phyloP scores from a whole-genome alignment of 2,329 filamentous ascomycete species.

The Gyromitra esculenta region DNA sequence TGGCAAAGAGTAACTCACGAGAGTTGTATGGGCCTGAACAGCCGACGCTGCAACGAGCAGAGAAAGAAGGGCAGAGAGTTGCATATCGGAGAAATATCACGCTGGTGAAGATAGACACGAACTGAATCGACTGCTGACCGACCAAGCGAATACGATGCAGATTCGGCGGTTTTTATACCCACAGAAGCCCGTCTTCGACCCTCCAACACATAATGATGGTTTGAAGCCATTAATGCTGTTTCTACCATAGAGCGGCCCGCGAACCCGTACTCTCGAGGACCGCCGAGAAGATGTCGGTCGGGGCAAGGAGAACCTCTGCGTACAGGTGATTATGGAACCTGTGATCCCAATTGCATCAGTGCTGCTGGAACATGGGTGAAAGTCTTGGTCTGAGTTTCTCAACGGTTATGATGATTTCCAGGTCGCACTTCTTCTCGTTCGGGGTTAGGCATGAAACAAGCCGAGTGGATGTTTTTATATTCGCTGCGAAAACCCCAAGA shows the following conservation, averaged over 20 bases:
- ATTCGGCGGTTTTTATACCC: conserved; percentile 12
- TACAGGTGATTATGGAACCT: conserved; percentile 4
- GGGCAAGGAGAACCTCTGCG: conserved; percentile 1
- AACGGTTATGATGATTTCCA: background rate
- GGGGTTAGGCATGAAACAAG: background rate
- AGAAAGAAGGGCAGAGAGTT: conserved; percentile 40
- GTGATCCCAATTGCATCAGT: conserved; percentile 9
- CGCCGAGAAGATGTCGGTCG: background rate
- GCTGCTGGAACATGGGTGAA: background rate
- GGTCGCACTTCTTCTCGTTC: background rate
- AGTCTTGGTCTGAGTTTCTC: conserved; percentile 3
- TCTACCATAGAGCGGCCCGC: conserved; percentile 25
- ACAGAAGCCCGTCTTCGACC: background rate
- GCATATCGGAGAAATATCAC: conserved; percentile 16
- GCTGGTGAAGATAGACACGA: background rate
- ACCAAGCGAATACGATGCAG: background rate
- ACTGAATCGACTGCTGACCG: conserved; percentile 9
- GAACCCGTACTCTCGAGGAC: conserved; percentile 12
- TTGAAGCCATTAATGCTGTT: background rate
- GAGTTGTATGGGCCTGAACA: conserved; percentile 43
- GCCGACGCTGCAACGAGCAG: conserved; percentile 41
- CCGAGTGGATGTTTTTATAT: background rate
- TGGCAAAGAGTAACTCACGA: conserved; percentile 10
- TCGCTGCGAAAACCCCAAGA: background rate
- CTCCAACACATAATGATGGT: background rate